A percentile compares a stretch with the other conserved stretches of the same genome.
Evolutionary conservation across 2,329 filamentous ascomycete genomes (phyloP).

Genomic region (Apiospora arundinis): DNA sequence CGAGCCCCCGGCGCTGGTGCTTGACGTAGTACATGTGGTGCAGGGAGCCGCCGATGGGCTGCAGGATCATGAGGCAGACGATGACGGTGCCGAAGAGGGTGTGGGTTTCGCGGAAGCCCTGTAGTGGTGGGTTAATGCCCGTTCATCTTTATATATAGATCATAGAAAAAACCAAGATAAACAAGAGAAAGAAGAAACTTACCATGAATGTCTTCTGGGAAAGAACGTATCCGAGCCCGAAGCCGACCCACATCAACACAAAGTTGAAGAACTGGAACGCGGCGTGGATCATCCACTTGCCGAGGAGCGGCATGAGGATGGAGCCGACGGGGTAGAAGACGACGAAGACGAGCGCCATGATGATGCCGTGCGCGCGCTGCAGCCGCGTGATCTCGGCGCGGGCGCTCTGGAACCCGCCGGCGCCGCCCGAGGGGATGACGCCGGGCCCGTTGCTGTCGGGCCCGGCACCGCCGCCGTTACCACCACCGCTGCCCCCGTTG

Average conservation of each 20-base stretch:
- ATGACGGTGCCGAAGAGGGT: conserved; percentile 63
- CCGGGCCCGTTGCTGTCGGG: conserved; percentile 26
- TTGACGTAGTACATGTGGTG: conserved; percentile 63
- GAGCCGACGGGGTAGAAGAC: conserved; percentile 66
- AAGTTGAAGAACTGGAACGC: conserved; percentile 61
- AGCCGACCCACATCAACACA: conserved; percentile 61
- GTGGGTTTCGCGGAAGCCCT: conserved; percentile 62
- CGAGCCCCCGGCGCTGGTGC: conserved; percentile 51
- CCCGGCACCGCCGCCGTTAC: conserved; percentile 8
- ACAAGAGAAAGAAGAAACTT: too few relatives aligned
- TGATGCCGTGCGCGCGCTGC: conserved; percentile 58
- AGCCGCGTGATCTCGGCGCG: conserved; percentile 32
- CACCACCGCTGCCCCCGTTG: conserved; percentile 24
- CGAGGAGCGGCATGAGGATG: conserved; percentile 64
- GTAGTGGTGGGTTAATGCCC: conserved; percentile 26
- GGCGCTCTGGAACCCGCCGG: conserved; percentile 24
- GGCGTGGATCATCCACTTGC: conserved; percentile 64
- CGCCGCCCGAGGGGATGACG: neutral
- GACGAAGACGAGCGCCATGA: conserved; percentile 67
- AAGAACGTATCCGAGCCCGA: conserved; percentile 61
- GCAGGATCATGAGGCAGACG: conserved; percentile 59
- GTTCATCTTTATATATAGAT: too few relatives aligned
- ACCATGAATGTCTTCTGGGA: conserved; percentile 41
- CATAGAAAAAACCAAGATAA: too few relatives aligned
- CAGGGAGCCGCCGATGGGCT: conserved; percentile 62